Evolutionary conservation across 257 asterid species (phyloP).

Genomic region (Solanum virginianum): DNA sequence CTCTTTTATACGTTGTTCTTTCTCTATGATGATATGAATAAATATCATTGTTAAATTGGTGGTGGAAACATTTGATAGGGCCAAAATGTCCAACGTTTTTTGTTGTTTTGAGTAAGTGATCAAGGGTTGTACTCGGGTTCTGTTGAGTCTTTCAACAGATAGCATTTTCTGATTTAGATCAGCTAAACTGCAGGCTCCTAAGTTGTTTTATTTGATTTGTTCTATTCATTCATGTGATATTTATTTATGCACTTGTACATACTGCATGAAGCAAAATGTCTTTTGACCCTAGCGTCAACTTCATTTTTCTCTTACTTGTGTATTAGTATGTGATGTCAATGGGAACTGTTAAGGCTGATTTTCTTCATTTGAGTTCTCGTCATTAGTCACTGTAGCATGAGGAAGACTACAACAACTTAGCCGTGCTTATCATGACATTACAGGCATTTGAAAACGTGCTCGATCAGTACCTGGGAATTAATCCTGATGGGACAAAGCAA

Average conservation of each 20-base stretch:
- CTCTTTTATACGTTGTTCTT: not conserved
- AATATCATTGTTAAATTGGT: not conserved
- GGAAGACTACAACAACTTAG: not conserved
- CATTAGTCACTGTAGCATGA: not conserved
- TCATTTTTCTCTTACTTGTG: not conserved
- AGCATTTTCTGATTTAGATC: not conserved
- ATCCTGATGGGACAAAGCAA: conserved; percentile 31
- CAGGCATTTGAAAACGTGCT: conserved; percentile 64
- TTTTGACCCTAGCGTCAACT: not conserved
- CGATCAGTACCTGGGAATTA: conserved; percentile 52
- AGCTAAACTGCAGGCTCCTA: not conserved
- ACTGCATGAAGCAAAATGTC: not conserved
- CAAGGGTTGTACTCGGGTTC: not conserved
- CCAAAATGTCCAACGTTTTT: not conserved
- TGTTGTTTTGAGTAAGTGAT: not conserved
- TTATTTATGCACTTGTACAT: not conserved
- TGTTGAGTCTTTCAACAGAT: not conserved
- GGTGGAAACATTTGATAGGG: not conserved
- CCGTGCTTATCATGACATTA: not conserved
- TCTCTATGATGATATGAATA: not conserved
- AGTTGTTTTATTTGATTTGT: not conserved
- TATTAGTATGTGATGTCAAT: not conserved
- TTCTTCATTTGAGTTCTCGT: not conserved
- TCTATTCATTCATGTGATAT: not conserved
- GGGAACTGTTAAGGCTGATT: not conserved